These are phyloP conservation scores for Fusarium sp. DNA, from an alignment of 2,329 filamentous ascomycete species.

Conservation along the genomic window DNA sequence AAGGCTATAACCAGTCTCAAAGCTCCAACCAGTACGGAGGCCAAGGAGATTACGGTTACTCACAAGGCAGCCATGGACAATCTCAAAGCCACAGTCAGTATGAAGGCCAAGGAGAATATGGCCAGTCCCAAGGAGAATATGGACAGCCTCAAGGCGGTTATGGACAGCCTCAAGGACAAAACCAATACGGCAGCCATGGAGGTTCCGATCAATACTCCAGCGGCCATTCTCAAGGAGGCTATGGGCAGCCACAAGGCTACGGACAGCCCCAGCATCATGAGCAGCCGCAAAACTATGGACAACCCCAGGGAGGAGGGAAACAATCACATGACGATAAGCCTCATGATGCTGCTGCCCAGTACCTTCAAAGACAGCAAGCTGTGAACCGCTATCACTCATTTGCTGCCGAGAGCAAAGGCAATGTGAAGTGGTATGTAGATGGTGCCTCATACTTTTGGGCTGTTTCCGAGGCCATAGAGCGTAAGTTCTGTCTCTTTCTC, in stretches of 20 bases:
- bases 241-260: conserved; percentile 3
- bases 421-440: conserved; percentile 90
- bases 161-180: conserved; percentile 9
- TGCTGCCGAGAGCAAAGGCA: conserved; percentile 77
- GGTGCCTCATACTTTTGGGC: conserved; percentile 89
- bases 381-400: conserved; percentile 75
- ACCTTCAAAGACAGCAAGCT: conserved; percentile 59
- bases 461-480: conserved; percentile 81
- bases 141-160: not conserved
- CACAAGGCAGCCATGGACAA: conserved; percentile 1
- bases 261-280: conserved; percentile 2
- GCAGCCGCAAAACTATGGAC: not conserved
- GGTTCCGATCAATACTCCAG: not conserved
- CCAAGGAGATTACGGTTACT: conserved; percentile 13
- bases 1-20: conserved; percentile 49
- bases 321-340: conserved; percentile 6
- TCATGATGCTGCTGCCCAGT: conserved; percentile 26
- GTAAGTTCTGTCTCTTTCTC: conserved; percentile 52
- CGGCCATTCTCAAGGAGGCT: conserved; percentile 15
- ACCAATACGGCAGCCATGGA: not conserved
- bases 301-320: conserved; percentile 11
- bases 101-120: conserved; percentile 12
- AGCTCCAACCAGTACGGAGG: conserved; percentile 20
- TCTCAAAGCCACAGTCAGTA: not conserved
- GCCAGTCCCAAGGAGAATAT: conserved; percentile 9